Base-by-base conservation (phyloP, 495 filamentous ascomycete species). In the Amphirosellinia nigrospora region DNA sequence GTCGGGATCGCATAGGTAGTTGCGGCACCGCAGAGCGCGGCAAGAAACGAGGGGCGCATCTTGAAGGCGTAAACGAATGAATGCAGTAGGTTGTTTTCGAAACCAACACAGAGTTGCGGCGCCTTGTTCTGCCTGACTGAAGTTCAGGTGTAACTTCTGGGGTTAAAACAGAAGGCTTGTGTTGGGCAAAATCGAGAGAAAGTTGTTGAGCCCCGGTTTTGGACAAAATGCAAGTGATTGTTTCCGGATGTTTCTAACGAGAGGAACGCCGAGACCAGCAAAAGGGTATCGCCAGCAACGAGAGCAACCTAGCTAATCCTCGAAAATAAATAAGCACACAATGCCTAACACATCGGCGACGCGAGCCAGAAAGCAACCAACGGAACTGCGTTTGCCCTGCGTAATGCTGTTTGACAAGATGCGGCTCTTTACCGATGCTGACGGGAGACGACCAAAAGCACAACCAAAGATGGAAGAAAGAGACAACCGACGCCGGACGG, bases 1-100 rank as follows among this genome's bases (percentile, higher is more conserved):
- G 87, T 86, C 38, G 88, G 82, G 43, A 85, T 46, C 23, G 81
- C 80, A 34, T 77, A 71, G 21, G 80, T 74, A 32, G 79, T 68
- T 28, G 73, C 73, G 28, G 78, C 81, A 75, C 78, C 72, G 58
- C 81, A 74, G 5, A 77, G 75, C 41, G 75, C 71, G 28, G 77
- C 64, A n/a, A 80, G 63, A 2, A 70, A 30, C 41, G 81, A 80
- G 67, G 73, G 64, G 41, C 71, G 80, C 81, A 82, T 81, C n/a
- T 56, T 74, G 64, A 63, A 9, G 58, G 39, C n/a, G 69, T 28
- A 45, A 69, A 71, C 66, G 48, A 48, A 26, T 65, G 68, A 62
- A 69, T 66, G 55, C 6, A 3, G 11, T 46, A 52, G 43, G 55
- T 23, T 11, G 23, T 39, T 21, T 16, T 30, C 34, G 30, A 39